Conservation (phyloP, 345 rosid genomes). For the Arabidopsis suecica region DNA sequence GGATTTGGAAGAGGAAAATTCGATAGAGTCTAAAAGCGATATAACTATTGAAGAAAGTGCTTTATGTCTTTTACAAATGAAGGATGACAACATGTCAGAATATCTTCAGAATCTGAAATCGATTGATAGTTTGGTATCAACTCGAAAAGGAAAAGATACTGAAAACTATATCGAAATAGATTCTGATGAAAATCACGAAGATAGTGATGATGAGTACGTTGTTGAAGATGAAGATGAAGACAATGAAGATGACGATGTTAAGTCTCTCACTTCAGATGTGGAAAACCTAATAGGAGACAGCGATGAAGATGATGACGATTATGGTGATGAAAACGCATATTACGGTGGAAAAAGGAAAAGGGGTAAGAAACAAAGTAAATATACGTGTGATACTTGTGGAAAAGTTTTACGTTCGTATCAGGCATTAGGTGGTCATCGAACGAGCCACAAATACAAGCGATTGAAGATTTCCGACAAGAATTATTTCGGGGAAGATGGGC, state of each 20-base stretch:
- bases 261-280: neutral
- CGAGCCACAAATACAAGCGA: conserved; percentile 58
- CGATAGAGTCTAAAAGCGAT: neutral
- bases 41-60: neutral
- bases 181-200: conserved; percentile 2
- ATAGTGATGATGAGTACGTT: neutral
- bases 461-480: conserved; percentile 28
- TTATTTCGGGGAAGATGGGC: neutral
- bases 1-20: conserved; percentile 14
- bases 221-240: neutral
- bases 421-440: conserved; percentile 73
- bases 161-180: neutral
- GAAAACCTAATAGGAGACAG: conserved; percentile 10
- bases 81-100: neutral
- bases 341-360: neutral
- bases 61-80: conserved; percentile 24
- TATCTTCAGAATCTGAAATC: neutral
- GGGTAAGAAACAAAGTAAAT: conserved; percentile 29
- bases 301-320: neutral
- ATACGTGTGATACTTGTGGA: conserved; percentile 60
- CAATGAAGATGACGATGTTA: neutral
- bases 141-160: conserved; percentile 17
- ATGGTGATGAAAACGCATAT: conserved; percentile 8
- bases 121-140: conserved; percentile 1
- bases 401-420: conserved; percentile 61